phyloP scores from a whole-genome alignment of 2,329 filamentous ascomycete genomes.

The Diplodia sapinea region DNA sequence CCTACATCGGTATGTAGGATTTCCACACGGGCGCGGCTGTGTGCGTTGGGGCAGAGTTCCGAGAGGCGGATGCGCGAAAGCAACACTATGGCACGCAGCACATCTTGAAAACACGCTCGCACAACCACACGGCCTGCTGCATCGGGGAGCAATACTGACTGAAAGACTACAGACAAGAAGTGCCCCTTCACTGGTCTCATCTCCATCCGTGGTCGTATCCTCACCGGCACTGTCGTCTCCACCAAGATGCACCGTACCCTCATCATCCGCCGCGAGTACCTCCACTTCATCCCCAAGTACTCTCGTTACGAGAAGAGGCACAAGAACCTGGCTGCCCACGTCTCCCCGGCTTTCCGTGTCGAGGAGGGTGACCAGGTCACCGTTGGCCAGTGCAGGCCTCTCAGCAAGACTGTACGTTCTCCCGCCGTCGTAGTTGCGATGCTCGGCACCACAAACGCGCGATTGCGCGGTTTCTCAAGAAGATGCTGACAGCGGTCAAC shows the following conservation, averaged over 20 bases:
- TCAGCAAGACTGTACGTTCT: slow-evolving; percentile 96
- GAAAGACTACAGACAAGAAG: slow-evolving; percentile 86
- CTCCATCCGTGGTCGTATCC: slow-evolving; percentile 99
- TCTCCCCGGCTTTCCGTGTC: slow-evolving; percentile 99
- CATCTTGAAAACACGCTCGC: neutral
- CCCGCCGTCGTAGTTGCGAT: neutral
- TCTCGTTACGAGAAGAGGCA: slow-evolving; percentile 99
- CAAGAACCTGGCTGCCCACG: slow-evolving; percentile 99
- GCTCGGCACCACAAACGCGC: neutral
- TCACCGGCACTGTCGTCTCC: slow-evolving; percentile 97
- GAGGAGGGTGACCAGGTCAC: slow-evolving; percentile 99
- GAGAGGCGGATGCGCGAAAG: slow-evolving; percentile 20
- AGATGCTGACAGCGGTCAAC: slow-evolving; percentile 32
- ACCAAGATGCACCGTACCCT: slow-evolving; percentile 99
- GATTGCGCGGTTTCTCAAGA: neutral
- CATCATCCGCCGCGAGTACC: slow-evolving; percentile 99
- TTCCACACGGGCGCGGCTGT: slow-evolving; percentile 1
- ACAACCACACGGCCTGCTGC: neutral
- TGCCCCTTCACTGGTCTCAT: slow-evolving; percentile 99
- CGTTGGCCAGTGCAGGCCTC: slow-evolving; percentile 98
- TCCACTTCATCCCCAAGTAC: slow-evolving; percentile 99
- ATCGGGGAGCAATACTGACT: slow-evolving; percentile 12
- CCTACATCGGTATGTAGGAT: slow-evolving; percentile 86
- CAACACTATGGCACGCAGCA: slow-evolving; percentile 2
- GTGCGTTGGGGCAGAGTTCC: neutral